Percentiles rank a stretch among this genome's conserved stretches.
phyloP scores from a whole-genome alignment of 495 filamentous ascomycete species.

The Podospora fimiseda region DNA sequence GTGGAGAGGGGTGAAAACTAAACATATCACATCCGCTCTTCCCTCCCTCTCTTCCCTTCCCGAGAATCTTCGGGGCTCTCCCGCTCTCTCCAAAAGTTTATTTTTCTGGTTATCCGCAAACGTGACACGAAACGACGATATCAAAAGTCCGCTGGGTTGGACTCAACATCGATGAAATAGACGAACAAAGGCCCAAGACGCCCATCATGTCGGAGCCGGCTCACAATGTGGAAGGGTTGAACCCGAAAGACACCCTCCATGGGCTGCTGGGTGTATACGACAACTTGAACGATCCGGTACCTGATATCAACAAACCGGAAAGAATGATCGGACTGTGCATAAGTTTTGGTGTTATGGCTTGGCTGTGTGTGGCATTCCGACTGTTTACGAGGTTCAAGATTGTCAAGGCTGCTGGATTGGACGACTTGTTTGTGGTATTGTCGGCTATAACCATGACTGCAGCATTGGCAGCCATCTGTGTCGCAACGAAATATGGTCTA shows the following conservation, averaged over 20 bases:
- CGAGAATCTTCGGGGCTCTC: too few species aligned
- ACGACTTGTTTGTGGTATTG: constrained; percentile 29
- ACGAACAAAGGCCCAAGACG: too few species aligned
- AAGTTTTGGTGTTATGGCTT: constrained; percentile 7
- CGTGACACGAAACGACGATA: too few species aligned
- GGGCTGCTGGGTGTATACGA: neutral
- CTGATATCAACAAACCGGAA: neutral
- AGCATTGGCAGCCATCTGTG: constrained; percentile 15
- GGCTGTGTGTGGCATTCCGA: constrained; percentile 24
- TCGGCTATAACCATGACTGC: constrained; percentile 19
- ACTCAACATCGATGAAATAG: too few species aligned
- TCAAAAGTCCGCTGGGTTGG: too few species aligned
- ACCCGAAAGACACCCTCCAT: neutral
- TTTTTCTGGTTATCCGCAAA: too few species aligned
- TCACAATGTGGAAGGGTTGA: neutral
- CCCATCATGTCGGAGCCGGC: too few species aligned
- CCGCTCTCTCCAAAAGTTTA: too few species aligned
- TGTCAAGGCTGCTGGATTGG: constrained; percentile 24
- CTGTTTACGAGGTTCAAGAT: constrained; percentile 24
- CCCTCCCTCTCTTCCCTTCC: too few species aligned
- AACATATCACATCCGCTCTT: too few species aligned
- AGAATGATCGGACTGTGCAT: constrained; percentile 1
- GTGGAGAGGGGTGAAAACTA: too few species aligned
- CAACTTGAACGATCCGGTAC: neutral
- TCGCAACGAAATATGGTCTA: constrained; percentile 17